Conservation (phyloP, 176 grass and related monocot species). For the Triticum turgidum region DNA sequence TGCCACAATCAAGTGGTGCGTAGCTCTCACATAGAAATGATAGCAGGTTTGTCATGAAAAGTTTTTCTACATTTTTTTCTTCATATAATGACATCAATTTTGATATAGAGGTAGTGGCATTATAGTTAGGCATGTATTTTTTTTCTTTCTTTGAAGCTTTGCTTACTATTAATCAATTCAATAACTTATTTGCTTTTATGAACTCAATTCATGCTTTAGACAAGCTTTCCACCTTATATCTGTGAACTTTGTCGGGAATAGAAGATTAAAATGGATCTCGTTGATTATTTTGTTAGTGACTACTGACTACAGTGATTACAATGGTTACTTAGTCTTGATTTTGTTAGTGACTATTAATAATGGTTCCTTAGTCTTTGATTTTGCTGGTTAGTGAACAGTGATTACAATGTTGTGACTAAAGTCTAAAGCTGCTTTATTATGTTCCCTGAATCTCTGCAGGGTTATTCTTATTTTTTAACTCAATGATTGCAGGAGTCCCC, state of each 20-base stretch:
- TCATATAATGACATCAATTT: neutral
- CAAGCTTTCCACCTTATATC: constrained; percentile 3
- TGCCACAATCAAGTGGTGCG: too few relatives aligned
- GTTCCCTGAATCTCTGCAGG: neutral
- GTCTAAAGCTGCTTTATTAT: neutral
- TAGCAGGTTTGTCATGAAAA: constrained; percentile 20
- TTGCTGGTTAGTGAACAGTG: neutral
- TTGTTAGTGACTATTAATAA: neutral
- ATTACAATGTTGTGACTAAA: neutral
- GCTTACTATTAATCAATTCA: neutral
- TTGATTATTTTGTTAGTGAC: neutral
- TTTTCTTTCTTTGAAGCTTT: constrained; percentile 4
- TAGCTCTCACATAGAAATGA: neutral
- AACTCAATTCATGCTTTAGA: constrained; percentile 5
- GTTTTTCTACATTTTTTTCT: neutral
- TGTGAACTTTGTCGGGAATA: neutral
- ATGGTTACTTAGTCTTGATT: neutral
- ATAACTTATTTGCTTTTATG: neutral
- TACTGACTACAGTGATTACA: neutral
- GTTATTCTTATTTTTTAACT: constrained; percentile 26
- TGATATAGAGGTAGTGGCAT: neutral
- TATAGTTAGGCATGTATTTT: neutral
- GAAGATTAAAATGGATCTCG: neutral
- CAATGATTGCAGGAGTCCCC: constrained; percentile 71
- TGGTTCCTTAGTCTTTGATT: constrained; percentile 11